Evolutionary conservation across 2,329 filamentous ascomycete genomes (phyloP).

Genomic region (Atkinsonella texensis): DNA sequence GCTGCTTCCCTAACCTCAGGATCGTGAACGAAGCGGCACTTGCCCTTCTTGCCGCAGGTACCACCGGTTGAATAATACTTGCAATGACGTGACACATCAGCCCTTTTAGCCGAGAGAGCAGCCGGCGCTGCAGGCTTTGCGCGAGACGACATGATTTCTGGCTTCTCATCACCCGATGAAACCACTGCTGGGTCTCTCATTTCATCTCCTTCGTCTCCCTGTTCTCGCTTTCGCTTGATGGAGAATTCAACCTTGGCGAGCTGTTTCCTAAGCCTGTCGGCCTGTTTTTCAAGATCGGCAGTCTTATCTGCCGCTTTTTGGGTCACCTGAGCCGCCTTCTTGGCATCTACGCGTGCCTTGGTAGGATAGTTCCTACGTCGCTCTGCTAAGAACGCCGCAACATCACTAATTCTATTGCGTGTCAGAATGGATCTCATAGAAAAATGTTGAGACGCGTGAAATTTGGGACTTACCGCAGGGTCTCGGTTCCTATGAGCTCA

Average conservation of each 20-base stretch:
- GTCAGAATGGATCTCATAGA: not conserved
- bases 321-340: constrained; percentile 37
- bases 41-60: constrained; percentile 60
- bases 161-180: constrained; percentile 45
- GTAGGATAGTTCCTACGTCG: constrained; percentile 74
- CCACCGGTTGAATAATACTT: constrained; percentile 61
- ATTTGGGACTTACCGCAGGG: constrained; percentile 35
- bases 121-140: constrained; percentile 18
- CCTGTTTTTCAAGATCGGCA: constrained; percentile 44
- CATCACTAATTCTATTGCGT: constrained; percentile 48
- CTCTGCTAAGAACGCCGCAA: constrained; percentile 71
- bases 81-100: constrained; percentile 53
- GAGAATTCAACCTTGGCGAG: constrained; percentile 60
- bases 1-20: constrained; percentile 50
- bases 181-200: constrained; percentile 43
- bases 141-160: constrained; percentile 44
- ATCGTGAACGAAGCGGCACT: constrained; percentile 62
- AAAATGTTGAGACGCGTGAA: not conserved
- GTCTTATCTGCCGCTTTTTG: constrained; percentile 47
- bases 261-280: constrained; percentile 50
- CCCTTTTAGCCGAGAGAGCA: constrained; percentile 39
- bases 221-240: constrained; percentile 56
- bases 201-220: constrained; percentile 55
- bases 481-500: constrained; percentile 43
- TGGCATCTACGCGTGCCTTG: constrained; percentile 53